phyloP scores from a whole-genome alignment of 2,329 filamentous ascomycete species.

The Ambrosiella xylebori region DNA sequence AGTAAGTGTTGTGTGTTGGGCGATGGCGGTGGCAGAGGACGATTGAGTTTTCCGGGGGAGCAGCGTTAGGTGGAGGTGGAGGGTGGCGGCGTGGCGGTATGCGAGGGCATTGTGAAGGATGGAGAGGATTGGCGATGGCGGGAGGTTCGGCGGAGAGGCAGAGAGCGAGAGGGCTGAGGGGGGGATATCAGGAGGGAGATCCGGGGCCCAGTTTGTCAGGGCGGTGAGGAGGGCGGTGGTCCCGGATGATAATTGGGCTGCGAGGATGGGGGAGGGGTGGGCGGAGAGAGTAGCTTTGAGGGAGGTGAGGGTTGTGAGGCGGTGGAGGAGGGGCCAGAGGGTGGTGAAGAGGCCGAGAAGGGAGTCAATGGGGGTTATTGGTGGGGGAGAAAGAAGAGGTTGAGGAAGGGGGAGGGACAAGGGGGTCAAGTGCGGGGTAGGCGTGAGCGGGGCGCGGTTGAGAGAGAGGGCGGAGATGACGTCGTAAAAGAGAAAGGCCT shows the following conservation, averaged over 20 bases:
- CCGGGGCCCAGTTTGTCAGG: constrained; percentile 38
- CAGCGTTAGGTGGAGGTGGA: constrained; percentile 40
- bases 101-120: constrained; percentile 43
- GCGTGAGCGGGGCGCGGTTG: constrained; percentile 33
- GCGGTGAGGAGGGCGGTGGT: constrained; percentile 38
- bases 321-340: constrained; percentile 46
- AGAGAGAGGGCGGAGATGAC: constrained; percentile 46
- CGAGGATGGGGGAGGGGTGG: constrained; percentile 30
- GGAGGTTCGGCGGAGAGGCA: constrained; percentile 5
- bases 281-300: constrained; percentile 34
- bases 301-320: constrained; percentile 36
- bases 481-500: constrained; percentile 50
- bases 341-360: constrained; percentile 44
- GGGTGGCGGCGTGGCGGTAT: constrained; percentile 40
- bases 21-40: constrained; percentile 28
- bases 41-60: constrained; percentile 21
- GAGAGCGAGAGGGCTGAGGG: constrained; percentile 12
- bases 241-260: constrained; percentile 32
- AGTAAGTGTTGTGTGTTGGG: constrained; percentile 33
- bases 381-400: constrained; percentile 28
- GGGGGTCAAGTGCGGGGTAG: constrained; percentile 23
- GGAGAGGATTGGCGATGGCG: constrained; percentile 27
- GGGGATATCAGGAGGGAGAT: constrained; percentile 25
- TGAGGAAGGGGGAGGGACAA: constrained; percentile 22
- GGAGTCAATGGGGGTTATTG: constrained; percentile 33